Conservation (phyloP, 495 filamentous ascomycete genomes). For the Podospora australis region DNA sequence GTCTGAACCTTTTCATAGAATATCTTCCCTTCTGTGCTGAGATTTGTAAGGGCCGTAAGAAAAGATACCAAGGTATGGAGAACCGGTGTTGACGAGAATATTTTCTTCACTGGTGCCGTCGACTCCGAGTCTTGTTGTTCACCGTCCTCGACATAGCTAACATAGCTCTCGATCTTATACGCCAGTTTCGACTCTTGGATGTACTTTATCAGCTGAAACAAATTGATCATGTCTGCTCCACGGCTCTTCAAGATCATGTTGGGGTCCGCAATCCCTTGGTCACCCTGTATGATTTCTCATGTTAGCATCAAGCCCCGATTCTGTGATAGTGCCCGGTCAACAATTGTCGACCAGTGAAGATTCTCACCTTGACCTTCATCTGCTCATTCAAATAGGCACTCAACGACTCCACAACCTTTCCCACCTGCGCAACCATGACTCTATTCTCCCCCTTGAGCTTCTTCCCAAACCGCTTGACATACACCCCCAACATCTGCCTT, state of each 20-base stretch:
- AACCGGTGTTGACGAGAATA: slow-evolving; percentile 53
- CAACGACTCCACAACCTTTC: slow-evolving; percentile 73
- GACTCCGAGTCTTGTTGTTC: slow-evolving; percentile 30
- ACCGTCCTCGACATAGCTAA: slow-evolving; percentile 53
- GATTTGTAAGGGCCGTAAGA: slow-evolving; percentile 76
- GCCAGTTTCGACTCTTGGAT: slow-evolving; percentile 89
- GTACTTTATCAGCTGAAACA: slow-evolving; percentile 80
- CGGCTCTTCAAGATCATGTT: slow-evolving; percentile 72
- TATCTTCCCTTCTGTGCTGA: slow-evolving; percentile 78
- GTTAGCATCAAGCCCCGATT: not conserved
- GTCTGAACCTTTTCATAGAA: slow-evolving; percentile 58
- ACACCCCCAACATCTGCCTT: slow-evolving; percentile 66
- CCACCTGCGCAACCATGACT: slow-evolving; percentile 82
- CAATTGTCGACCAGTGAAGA: not conserved
- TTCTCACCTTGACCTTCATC: slow-evolving; percentile 31
- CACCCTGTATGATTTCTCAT: slow-evolving; percentile 22
- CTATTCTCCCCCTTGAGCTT: slow-evolving; percentile 82
- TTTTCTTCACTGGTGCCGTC: slow-evolving; percentile 14
- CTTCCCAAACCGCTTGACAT: slow-evolving; percentile 82
- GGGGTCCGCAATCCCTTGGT: slow-evolving; percentile 55
- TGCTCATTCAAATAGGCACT: slow-evolving; percentile 55
- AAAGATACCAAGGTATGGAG: slow-evolving; percentile 82
- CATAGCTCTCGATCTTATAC: slow-evolving; percentile 88
- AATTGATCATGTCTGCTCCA: slow-evolving; percentile 90
- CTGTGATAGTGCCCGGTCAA: too few relatives aligned